phyloP scores from a whole-genome alignment of 345 rosid species.

The Gossypium herbaceum region DNA sequence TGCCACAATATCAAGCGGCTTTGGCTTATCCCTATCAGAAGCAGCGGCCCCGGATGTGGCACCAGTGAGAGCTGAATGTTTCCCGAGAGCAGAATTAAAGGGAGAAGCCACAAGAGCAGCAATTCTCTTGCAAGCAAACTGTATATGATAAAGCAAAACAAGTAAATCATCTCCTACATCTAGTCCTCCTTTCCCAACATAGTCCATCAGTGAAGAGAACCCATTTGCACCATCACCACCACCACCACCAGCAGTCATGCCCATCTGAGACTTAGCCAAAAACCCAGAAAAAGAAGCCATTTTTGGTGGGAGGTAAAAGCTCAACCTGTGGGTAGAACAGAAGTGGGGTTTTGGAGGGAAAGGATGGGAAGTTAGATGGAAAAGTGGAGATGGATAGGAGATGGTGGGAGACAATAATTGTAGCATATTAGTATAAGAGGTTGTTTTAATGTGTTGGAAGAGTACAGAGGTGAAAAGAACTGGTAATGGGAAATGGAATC shows the following conservation, averaged over 20 bases:
- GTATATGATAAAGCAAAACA: conserved; percentile 68
- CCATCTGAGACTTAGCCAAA: conserved; percentile 37
- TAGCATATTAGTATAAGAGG: not conserved
- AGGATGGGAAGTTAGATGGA: conserved; percentile 23
- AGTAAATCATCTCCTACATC: conserved; percentile 66
- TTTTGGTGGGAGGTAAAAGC: conserved; percentile 19
- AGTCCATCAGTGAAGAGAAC: conserved; percentile 42
- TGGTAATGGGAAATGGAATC: not conserved
- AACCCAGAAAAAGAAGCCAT: conserved; percentile 57
- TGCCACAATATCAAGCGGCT: conserved; percentile 79
- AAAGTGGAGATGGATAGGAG: conserved; percentile 25
- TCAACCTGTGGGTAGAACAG: conserved; percentile 5
- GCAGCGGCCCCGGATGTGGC: conserved; percentile 25
- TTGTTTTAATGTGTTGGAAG: not conserved
- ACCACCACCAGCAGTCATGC: conserved; percentile 14
- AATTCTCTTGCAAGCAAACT: conserved; percentile 86
- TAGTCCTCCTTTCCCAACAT: conserved; percentile 49
- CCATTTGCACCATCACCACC: conserved; percentile 21
- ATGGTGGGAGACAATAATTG: not conserved
- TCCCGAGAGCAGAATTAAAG: conserved; percentile 59
- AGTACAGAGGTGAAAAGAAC: not conserved
- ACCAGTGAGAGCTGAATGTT: conserved; percentile 30
- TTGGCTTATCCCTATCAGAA: conserved; percentile 71
- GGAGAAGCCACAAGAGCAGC: conserved; percentile 92
- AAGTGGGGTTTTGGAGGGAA: conserved; percentile 29